phyloP scores from a whole-genome alignment of 768 basidiomycete genomes.

The Lactarius psammicola region DNA sequence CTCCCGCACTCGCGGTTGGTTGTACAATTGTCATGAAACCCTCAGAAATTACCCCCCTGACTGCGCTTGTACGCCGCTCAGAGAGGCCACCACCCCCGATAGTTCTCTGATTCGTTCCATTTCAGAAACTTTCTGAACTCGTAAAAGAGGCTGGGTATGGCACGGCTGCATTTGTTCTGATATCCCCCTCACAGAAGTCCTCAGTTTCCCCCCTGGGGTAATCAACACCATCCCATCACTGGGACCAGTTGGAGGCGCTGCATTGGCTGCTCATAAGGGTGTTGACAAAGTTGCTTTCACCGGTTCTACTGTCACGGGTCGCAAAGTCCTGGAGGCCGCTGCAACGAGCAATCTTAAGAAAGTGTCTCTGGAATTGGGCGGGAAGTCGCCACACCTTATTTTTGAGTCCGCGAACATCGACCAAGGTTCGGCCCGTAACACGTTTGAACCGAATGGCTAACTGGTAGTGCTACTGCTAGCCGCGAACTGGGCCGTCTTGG shows the following conservation, averaged over 20 bases:
- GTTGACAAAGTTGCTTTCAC: conserved; percentile 97
- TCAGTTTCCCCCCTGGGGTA: conserved; percentile 86
- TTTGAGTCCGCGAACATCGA: conserved; percentile 92
- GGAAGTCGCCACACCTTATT: conserved; percentile 86
- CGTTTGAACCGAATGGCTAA: not conserved
- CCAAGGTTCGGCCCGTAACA: conserved; percentile 50
- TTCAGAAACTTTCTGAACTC: conserved; percentile 77
- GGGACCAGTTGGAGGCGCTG: conserved; percentile 80
- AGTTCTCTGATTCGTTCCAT: conserved; percentile 16
- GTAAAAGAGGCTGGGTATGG: conserved; percentile 78
- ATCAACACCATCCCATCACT: conserved; percentile 85
- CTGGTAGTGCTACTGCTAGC: conserved; percentile 42
- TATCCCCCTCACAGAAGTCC: conserved; percentile 16
- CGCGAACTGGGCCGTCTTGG: conserved; percentile 81
- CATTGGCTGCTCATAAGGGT: conserved; percentile 75
- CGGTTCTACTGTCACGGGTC: conserved; percentile 85
- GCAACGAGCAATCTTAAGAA: conserved; percentile 95
- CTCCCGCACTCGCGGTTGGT: conserved; percentile 86
- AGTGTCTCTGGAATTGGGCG: conserved; percentile 93
- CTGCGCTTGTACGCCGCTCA: conserved; percentile 59
- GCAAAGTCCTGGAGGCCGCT: conserved; percentile 88
- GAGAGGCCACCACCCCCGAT: conserved; percentile 8
- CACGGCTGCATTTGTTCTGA: not conserved
- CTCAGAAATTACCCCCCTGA: conserved; percentile 81
- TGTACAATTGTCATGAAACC: conserved; percentile 97